phyloP scores from a whole-genome alignment of 2,329 filamentous ascomycete species.

The Penicillium palitans region DNA sequence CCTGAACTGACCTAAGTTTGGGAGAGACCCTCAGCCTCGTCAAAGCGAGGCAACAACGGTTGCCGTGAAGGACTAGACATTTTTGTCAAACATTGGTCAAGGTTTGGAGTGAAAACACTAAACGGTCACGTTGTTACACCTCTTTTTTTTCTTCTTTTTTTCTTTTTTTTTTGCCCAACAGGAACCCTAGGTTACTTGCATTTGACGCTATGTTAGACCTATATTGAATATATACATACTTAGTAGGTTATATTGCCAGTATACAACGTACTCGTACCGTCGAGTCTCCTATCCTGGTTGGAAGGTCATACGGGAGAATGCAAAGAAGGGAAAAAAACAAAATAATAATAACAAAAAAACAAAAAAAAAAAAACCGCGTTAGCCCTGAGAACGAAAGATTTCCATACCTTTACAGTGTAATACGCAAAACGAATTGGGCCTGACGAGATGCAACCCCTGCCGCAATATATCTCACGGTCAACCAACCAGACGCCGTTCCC shows the following conservation, averaged over 20 bases:
- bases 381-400: conserved; percentile 7
- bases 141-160: not conserved
- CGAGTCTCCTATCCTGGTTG: not conserved
- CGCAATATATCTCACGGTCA: conserved; percentile 28
- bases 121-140: not conserved
- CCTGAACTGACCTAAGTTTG: conserved; percentile 10
- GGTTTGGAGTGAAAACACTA: not conserved
- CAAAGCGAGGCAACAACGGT: conserved; percentile 9
- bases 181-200: not conserved
- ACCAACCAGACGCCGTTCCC: conserved; percentile 33
- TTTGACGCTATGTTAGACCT: not conserved
- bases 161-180: not conserved
- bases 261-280: not conserved
- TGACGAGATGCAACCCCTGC: conserved; percentile 32
- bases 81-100: conserved; percentile 8
- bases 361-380: not conserved
- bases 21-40: not conserved
- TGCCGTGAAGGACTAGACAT: conserved; percentile 15
- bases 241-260: not conserved
- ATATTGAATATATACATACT: not conserved
- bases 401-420: conserved; percentile 23
- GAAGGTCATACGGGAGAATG: not conserved
- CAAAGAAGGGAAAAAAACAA: not conserved
- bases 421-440: conserved; percentile 19
- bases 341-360: not conserved